These are phyloP conservation scores for Raphanus raphanistrum DNA, from an alignment of 345 rosid species.

Conservation along the genomic window DNA sequence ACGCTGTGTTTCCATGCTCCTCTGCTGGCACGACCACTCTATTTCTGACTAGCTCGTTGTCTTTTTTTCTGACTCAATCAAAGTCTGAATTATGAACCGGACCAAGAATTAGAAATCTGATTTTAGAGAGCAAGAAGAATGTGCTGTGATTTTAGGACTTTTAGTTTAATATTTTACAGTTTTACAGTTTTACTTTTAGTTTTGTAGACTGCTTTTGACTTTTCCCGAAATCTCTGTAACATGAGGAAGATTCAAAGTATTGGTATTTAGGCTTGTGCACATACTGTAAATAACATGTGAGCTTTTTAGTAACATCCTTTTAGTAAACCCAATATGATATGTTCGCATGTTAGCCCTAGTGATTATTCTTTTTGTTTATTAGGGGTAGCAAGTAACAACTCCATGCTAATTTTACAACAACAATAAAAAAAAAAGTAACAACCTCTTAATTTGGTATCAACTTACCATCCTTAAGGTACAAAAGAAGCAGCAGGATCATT, in stretches of 20 bases:
- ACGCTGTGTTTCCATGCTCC: slow-evolving; percentile 79
- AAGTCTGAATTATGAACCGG: neutral
- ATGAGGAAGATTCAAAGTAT: neutral
- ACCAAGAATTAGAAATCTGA: neutral
- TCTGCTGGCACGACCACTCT: slow-evolving; percentile 73
- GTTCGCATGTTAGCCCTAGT: neutral
- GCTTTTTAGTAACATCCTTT: neutral
- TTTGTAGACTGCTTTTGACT: neutral
- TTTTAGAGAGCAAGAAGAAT: neutral
- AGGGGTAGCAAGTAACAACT: neutral
- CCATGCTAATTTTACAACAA: neutral
- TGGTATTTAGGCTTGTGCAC: neutral
- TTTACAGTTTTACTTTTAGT: neutral
- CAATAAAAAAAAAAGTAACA: neutral
- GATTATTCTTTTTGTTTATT: neutral
- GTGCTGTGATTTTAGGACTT: neutral
- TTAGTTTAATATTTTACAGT: neutral
- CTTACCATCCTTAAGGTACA: neutral
- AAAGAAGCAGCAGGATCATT: neutral
- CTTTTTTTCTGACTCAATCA: neutral
- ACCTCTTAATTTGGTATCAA: neutral
- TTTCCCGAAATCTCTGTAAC: slow-evolving; percentile 4
- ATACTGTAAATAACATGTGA: slow-evolving; percentile 19
- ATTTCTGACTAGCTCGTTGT: slow-evolving; percentile 23
- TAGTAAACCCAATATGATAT: neutral